Base-by-base conservation (phyloP, 768 basidiomycete genomes). In the Pisolithus tinctorius region DNA sequence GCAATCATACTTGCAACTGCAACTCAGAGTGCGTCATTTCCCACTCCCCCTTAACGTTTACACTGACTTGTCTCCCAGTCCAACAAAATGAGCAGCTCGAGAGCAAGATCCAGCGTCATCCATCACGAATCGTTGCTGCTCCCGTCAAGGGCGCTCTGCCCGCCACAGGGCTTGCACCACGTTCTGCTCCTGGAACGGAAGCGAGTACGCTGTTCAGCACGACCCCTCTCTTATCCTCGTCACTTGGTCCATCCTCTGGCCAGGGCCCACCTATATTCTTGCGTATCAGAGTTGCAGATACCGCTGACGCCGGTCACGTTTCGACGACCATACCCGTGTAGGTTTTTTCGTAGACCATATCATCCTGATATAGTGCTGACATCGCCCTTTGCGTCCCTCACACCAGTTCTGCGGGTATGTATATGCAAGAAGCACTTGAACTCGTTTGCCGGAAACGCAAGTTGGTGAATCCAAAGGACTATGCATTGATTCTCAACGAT, bases 401-500 rank as follows among this genome's bases (percentile, higher is more conserved):
- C 60, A 16, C 38, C 60, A 90, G 86, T 5, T 83, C 92, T 8
- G 83, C 89, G 13, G 92, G 89, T 8, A 96, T 93, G 86, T 98
- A 98, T 66, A 87, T 97, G 81, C 93, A 94, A 59, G 95, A 98
- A 66, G 90, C 91, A 1, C 78, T 96, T 23, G 95, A 96, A 55
- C 74, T 84, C 20, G 85, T 91, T 1, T 92, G 88, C 63, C 75
- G 79, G 36, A 81, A 80, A 61, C 78, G 84, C 45, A 82, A 81
- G 60, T 68, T 90, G 27, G 69, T 72, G 25, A 78, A 85, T 59
- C 78, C 86, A 29, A 81, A 86, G 51, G 86, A 92, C 52, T 97
- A 93, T 70, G 90, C 89, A 1, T 77, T 98, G 20, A 71, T 94
- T 38, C 69, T 88, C 43, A 66, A 67, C 11, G 66, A 73, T 11